Evolutionary conservation across 768 basidiomycete species (phyloP).

Genomic region (Leucogyrophana mollusca): DNA sequence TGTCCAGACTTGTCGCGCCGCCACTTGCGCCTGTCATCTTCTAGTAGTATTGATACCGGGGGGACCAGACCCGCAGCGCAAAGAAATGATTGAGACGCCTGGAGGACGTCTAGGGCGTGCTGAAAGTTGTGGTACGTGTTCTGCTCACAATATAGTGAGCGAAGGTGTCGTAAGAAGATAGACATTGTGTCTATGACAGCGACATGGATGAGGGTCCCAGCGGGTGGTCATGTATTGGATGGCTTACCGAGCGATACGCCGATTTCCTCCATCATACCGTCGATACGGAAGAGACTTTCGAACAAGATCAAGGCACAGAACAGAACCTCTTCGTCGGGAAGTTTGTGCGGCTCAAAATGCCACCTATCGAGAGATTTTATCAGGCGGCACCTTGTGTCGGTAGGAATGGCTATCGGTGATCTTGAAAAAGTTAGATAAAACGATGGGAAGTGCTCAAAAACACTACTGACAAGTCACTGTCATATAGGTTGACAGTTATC

Average conservation of each 20-base stretch:
- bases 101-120: conserved; percentile 95
- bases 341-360: conserved; percentile 87
- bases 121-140: conserved; percentile 99
- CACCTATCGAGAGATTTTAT: conserved; percentile 73
- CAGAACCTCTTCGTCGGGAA: conserved; percentile 80
- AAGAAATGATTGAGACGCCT: conserved; percentile 87
- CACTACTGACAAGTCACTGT: conserved; percentile 22
- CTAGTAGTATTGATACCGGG: conserved; percentile 62
- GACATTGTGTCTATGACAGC: conserved; percentile 62
- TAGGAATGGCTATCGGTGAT: conserved; percentile 46
- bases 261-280: conserved; percentile 64
- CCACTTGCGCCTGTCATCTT: conserved; percentile 36
- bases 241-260: conserved; percentile 59
- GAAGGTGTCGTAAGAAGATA: conserved; percentile 81
- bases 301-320: conserved; percentile 85
- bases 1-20: conserved; percentile 42
- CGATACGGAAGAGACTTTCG: conserved; percentile 77
- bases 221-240: no score
- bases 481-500: conserved; percentile 60
- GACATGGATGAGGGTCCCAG: conserved; percentile 16
- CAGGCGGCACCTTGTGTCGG: conserved; percentile 55
- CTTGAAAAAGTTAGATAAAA: conserved; percentile 28
- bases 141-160: conserved; percentile 83
- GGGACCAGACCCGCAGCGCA: conserved; percentile 79
- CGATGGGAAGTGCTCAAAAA: background rate